Evolutionary conservation across 805 yeast species (phyloP).

Genomic region (Candida montana): DNA sequence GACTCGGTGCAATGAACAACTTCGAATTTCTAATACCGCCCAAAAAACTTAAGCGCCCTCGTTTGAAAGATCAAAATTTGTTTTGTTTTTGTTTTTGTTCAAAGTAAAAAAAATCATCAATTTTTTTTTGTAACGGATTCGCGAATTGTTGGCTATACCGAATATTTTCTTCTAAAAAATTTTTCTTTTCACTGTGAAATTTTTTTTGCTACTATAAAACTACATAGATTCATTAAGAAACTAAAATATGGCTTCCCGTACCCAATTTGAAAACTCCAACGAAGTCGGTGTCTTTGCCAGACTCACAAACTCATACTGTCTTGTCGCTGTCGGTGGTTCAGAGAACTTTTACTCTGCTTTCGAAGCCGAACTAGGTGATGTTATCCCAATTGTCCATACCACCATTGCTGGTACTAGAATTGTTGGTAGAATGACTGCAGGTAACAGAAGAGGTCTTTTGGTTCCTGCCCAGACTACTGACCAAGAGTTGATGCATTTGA

Average conservation of each 20-base stretch:
- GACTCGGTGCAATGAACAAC: too few relatives aligned
- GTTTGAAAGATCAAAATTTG: too few relatives aligned
- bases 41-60: too few relatives aligned
- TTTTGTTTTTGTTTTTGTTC: too few relatives aligned
- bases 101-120: too few relatives aligned
- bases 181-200: too few relatives aligned
- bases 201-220: too few relatives aligned
- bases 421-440: conserved; percentile 97
- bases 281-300: conserved; percentile 94
- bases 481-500: conserved; percentile 94
- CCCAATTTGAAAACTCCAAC: conserved; percentile 79
- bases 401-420: conserved; percentile 98
- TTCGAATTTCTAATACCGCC: too few relatives aligned
- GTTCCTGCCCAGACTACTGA: conserved; percentile 98
- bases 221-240: too few relatives aligned
- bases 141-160: too few relatives aligned
- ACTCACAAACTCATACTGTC: conserved; percentile 91
- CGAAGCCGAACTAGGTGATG: conserved; percentile 96
- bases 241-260: conserved; percentile 56
- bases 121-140: too few relatives aligned
- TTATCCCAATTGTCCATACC: conserved; percentile 92
- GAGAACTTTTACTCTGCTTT: conserved; percentile 85
- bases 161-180: too few relatives aligned
- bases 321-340: conserved; percentile 96
- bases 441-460: conserved; percentile 93